Base-by-base conservation (phyloP, 1,139 yeast species). In the Candida sp. region DNA sequence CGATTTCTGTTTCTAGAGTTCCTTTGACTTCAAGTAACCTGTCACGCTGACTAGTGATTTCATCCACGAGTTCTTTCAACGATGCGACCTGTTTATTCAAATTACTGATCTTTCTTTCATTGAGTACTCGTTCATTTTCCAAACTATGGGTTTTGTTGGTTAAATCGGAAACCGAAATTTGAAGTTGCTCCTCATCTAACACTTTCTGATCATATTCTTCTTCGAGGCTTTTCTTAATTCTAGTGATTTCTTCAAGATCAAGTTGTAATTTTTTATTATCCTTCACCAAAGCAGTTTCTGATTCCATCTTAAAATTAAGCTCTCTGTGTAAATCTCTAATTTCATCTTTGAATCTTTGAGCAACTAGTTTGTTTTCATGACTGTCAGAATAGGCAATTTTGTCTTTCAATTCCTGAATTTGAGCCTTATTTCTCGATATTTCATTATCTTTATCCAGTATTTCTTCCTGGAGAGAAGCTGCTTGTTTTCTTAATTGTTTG, bases 281-380 rank as follows among this genome's bases (percentile, higher is more conserved):
- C 53, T 83, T 85, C 45, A 82, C 79, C 43, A 86, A 62, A 30
- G 77, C 79, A 0, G 88, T 79, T 63, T 86, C 93, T 36, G 70
- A 73, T 52, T 81, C 80, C 62, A 82, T 71, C 50, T 77, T 75
- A 50, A 74, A 75, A 33, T 73, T 70, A 36, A 88, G 62, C 41
- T 85, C 88, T 30, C 73, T 71, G 46, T 80, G 79, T 48, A 88
- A 64, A 37, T 71, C 66, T 43, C 78, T 73, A 46, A 88, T 74
- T 54, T 87, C 90, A 29, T 73, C 74, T 43, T 77, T 77, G 46
- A 73, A 74, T 48, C 68, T 74, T 42, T 74, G 80, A 41, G 61
- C 63, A 12, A 63, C 51, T 47, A 68, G 73, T 41, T 64, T 66
- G 47, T 70, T 80, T 40, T 74, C 66, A 44, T 77, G 68, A 36